Percentiles rank a stretch among this genome's conserved stretches.
These are phyloP conservation scores for Alternaria viburni DNA, from an alignment of 2,329 filamentous ascomycete species.

Conservation along the genomic window DNA sequence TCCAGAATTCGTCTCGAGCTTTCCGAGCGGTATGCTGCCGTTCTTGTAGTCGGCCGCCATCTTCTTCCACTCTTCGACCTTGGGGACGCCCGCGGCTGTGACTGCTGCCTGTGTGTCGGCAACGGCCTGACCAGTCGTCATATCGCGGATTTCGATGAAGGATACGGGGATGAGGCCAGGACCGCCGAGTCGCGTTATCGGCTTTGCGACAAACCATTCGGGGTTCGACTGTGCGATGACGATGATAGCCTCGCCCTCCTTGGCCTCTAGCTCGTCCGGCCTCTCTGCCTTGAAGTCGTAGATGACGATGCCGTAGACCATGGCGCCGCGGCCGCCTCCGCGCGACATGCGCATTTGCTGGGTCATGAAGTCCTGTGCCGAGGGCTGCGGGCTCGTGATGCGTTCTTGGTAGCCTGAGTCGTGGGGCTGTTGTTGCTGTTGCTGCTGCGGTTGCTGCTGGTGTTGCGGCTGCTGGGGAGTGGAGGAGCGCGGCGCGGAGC, in stretches of 20 bases:
- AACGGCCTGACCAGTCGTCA: conserved; percentile 84
- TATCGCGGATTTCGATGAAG: conserved; percentile 95
- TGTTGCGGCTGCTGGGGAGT: conserved; percentile 51
- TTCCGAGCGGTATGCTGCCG: conserved; percentile 94
- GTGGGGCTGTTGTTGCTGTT: conserved; percentile 68
- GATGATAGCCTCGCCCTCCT: conserved; percentile 94
- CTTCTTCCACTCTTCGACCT: conserved; percentile 99
- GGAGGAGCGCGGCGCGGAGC: conserved; percentile 49
- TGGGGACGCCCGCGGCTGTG: conserved; percentile 84
- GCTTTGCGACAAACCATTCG: conserved; percentile 99
- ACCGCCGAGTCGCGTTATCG: conserved; percentile 95
- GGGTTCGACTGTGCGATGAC: conserved; percentile 98
- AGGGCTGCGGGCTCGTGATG: conserved; percentile 41
- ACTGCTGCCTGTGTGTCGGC: conserved; percentile 84
- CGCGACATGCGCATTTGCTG: conserved; percentile 48
- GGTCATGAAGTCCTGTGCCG: conserved; percentile 35
- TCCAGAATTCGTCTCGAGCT: conserved; percentile 69
- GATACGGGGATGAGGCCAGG: conserved; percentile 95
- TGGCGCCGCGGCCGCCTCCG: conserved; percentile 69
- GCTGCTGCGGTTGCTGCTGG: conserved; percentile 55
- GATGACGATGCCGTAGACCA: conserved; percentile 96
- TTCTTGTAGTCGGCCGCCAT: conserved; percentile 99
- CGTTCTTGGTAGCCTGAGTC: conserved; percentile 86
- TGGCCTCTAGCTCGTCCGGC: conserved; percentile 94
- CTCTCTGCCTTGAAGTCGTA: conserved; percentile 96